Percentiles rank a stretch among this genome's conserved stretches.
phyloP scores from a whole-genome alignment of 305 asterid species.

The Euphrasia arctica region DNA sequence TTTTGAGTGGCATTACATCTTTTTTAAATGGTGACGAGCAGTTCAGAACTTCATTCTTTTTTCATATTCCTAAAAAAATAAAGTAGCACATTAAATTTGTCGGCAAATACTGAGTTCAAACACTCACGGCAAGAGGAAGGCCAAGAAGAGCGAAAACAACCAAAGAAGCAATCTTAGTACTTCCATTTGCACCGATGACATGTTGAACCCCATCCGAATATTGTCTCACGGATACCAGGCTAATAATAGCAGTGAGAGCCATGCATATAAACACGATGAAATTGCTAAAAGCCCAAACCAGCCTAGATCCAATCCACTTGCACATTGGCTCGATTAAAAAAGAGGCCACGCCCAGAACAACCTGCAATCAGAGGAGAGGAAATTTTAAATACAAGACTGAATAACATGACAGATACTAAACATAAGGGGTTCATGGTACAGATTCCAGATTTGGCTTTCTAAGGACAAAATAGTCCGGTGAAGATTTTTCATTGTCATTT shows the following conservation, averaged over 20 bases:
- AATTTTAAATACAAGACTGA: neutral
- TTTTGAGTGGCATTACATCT: slow-evolving; percentile 4
- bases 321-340: slow-evolving; percentile 94
- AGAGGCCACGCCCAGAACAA: slow-evolving; percentile 90
- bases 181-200: slow-evolving; percentile 63
- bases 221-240: slow-evolving; percentile 58
- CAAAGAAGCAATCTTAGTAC: slow-evolving; percentile 80
- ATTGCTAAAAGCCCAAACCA: slow-evolving; percentile 93
- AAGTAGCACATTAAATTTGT: neutral
- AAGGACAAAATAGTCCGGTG: too few species aligned
- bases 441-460: too few species aligned
- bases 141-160: slow-evolving; percentile 92
- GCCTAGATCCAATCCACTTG: slow-evolving; percentile 73
- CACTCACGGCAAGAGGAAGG: slow-evolving; percentile 95
- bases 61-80: neutral
- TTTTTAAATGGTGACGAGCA: slow-evolving; percentile 8
- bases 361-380: slow-evolving; percentile 42
- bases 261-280: slow-evolving; percentile 83
- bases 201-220: slow-evolving; percentile 70
- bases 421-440: neutral
- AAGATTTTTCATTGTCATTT: too few species aligned
- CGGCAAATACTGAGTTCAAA: slow-evolving; percentile 18
- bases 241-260: slow-evolving; percentile 88
- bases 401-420: slow-evolving; percentile 14
- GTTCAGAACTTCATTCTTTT: slow-evolving; percentile 5